These are phyloP conservation scores for Sindora glabra DNA, from an alignment of 306 rosid genomes.

Conservation along the genomic window DNA sequence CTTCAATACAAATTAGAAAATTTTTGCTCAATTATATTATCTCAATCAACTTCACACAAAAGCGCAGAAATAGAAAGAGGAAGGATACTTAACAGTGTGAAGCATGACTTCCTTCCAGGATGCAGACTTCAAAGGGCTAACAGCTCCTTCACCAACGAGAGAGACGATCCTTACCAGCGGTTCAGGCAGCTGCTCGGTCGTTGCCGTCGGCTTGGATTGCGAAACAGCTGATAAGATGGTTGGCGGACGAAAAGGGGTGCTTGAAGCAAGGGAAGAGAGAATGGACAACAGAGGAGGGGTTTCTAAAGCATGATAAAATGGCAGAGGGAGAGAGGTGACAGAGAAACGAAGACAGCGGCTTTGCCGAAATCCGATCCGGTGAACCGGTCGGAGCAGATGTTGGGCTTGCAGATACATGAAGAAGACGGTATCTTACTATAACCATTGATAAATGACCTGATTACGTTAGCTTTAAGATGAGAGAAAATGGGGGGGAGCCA, in stretches of 20 bases:
- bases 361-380: neutral
- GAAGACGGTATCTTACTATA: neutral
- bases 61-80: neutral
- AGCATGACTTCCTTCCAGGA: constrained; percentile 82
- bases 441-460: too few species aligned
- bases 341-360: neutral
- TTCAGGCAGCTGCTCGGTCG: neutral
- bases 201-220: neutral
- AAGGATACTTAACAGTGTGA: constrained; percentile 51
- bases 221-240: constrained; percentile 21
- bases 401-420: constrained; percentile 29
- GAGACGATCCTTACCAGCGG: constrained; percentile 60
- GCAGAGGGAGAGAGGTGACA: neutral
- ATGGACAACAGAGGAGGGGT: neutral
- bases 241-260: neutral
- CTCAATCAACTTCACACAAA: too few species aligned
- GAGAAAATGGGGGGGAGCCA: too few species aligned
- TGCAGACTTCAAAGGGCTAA: constrained; percentile 60
- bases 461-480: too few species aligned
- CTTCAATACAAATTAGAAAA: too few species aligned
- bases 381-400: neutral
- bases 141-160: constrained; percentile 53
- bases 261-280: neutral
- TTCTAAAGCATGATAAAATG: neutral
- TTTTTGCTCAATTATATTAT: too few species aligned